phyloP scores from a whole-genome alignment of 2,329 filamentous ascomycete species.

The Tolypocladium album region DNA sequence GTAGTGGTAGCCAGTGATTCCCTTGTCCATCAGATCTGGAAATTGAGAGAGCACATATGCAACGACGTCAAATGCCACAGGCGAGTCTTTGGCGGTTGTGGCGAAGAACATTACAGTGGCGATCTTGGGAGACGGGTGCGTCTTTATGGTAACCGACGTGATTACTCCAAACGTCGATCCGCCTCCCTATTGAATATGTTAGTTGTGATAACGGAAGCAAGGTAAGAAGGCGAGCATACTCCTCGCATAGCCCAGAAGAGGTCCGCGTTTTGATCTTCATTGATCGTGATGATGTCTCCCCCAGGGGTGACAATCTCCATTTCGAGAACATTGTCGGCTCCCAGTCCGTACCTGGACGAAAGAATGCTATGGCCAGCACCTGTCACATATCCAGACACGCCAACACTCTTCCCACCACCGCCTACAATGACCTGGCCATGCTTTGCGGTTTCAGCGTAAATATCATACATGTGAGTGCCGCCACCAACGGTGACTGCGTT shows the following conservation, averaged over 20 bases:
- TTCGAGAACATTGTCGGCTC: constrained; percentile 49
- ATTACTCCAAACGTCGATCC: constrained; percentile 52
- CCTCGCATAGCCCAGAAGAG: constrained; percentile 56
- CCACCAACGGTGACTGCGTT: constrained; percentile 41
- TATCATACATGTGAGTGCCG: constrained; percentile 38
- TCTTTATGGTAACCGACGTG: constrained; percentile 43
- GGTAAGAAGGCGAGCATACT: constrained; percentile 20
- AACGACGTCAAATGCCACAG: constrained; percentile 34
- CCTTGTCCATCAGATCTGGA: constrained; percentile 35
- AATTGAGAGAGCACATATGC: constrained; percentile 33
- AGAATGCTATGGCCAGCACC: constrained; percentile 51
- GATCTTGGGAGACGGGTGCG: constrained; percentile 31
- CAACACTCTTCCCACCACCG: constrained; percentile 44
- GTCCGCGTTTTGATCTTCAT: constrained; percentile 41
- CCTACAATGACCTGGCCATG: constrained; percentile 40
- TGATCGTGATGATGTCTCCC: constrained; percentile 39
- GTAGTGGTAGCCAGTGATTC: constrained; percentile 37
- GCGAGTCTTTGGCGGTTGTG: constrained; percentile 15
- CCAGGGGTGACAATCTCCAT: constrained; percentile 43
- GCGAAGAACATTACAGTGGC: constrained; percentile 11
- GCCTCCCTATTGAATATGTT: constrained; percentile 31
- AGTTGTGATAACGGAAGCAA: not conserved
- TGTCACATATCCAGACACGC: constrained; percentile 48
- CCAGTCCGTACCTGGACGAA: constrained; percentile 44
- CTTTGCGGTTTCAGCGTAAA: constrained; percentile 21